Evolutionary conservation across 164 flowering plant genomes (phyloP).

Genomic region (Berberis thunbergii): DNA sequence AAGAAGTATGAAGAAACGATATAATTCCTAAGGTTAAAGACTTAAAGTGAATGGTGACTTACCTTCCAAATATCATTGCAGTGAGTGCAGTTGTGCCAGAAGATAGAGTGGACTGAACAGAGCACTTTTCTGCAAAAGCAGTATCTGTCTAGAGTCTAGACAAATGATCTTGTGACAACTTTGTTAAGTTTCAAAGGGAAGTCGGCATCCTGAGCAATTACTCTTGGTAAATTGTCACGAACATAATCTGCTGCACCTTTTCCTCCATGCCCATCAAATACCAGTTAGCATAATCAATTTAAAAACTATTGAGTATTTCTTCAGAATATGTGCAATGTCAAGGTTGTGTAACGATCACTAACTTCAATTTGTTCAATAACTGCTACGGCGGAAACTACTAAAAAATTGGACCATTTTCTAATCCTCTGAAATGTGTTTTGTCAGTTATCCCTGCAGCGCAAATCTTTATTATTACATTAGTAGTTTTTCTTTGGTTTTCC

Average conservation of each 20-base stretch:
- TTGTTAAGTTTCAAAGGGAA: constrained; percentile 84
- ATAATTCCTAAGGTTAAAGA: too few species aligned
- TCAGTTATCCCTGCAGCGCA: too few species aligned
- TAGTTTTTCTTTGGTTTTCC: too few species aligned
- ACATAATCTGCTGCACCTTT: constrained; percentile 85
- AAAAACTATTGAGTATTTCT: constrained; percentile 1
- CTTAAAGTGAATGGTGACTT: not conserved
- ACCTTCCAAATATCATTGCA: constrained; percentile 95
- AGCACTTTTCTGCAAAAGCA: constrained; percentile 54
- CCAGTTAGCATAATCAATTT: constrained; percentile 30
- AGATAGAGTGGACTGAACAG: constrained; percentile 49
- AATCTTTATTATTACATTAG: too few species aligned
- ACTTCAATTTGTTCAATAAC: not conserved
- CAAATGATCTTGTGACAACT: constrained; percentile 71
- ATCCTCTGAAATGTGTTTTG: too few species aligned
- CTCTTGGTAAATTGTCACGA: constrained; percentile 79
- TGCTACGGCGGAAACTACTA: not conserved
- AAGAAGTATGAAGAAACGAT: too few species aligned
- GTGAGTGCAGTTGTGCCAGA: constrained; percentile 95
- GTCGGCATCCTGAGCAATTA: constrained; percentile 83
- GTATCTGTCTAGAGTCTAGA: constrained; percentile 68
- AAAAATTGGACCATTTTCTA: too few species aligned
- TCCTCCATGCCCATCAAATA: constrained; percentile 98
- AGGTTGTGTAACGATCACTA: not conserved
- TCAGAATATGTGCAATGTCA: not conserved